A percentile compares a stretch with the other conserved stretches of the same genome.
phyloP scores from a whole-genome alignment of 768 basidiomycete genomes.

The Podaxis carcinomalis region DNA sequence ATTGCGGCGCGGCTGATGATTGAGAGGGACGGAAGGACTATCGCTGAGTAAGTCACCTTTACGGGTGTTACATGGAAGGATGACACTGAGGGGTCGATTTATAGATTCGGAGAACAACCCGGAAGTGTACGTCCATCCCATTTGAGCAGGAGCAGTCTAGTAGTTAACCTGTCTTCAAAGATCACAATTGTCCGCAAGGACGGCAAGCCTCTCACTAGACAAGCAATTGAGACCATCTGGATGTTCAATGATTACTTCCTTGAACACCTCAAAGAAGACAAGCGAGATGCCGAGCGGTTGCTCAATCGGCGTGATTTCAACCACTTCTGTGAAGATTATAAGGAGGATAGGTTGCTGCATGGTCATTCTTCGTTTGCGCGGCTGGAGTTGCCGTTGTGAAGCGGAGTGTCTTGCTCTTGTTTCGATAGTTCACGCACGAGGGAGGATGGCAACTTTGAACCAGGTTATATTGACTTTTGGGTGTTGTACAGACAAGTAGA shows the following conservation, averaged over 20 bases:
- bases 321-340: conserved; percentile 3
- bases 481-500: background rate
- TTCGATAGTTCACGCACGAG: background rate
- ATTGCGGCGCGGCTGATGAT: background rate
- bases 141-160: background rate
- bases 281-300: background rate
- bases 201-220: conserved; percentile 3
- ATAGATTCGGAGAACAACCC: background rate
- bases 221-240: conserved; percentile 4
- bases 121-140: background rate
- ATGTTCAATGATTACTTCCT: conserved; percentile 6
- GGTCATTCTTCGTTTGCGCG: background rate
- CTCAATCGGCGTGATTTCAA: conserved; percentile 1
- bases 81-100: background rate
- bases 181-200: conserved; percentile 3
- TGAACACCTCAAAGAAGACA: background rate
- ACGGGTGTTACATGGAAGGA: background rate
- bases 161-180: background rate
- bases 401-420: background rate
- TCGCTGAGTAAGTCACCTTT: background rate
- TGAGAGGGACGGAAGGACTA: background rate
- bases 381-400: conserved; percentile 1
- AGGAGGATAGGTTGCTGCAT: conserved; percentile 1
- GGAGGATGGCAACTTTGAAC: background rate
- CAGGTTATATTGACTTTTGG: background rate